These are phyloP conservation scores for Gyrodon lividus DNA, from an alignment of 768 basidiomycete genomes.

Conservation along the genomic window DNA sequence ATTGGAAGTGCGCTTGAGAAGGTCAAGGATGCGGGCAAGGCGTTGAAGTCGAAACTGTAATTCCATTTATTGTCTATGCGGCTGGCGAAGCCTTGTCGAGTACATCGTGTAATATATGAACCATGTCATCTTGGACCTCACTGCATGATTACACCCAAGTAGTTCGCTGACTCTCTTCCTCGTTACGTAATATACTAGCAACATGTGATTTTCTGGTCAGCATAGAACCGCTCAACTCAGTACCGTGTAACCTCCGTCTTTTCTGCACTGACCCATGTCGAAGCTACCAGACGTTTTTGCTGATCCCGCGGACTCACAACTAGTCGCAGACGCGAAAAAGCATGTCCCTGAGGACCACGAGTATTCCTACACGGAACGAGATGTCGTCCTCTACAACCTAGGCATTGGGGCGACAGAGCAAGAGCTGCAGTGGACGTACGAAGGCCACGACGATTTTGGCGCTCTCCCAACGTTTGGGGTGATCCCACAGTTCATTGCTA, in stretches of 20 bases:
- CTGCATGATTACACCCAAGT: too few relatives aligned
- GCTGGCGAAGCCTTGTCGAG: too few relatives aligned
- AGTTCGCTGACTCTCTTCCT: too few relatives aligned
- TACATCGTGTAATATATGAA: too few relatives aligned
- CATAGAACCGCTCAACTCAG: too few relatives aligned
- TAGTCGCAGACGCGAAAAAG: slow-evolving; percentile 83
- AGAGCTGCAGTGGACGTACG: slow-evolving; percentile 90
- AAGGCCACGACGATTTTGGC: slow-evolving; percentile 82
- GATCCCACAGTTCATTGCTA: slow-evolving; percentile 84
- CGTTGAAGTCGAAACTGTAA: slow-evolving; percentile 54
- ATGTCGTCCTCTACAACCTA: slow-evolving; percentile 93
- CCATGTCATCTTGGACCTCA: too few relatives aligned
- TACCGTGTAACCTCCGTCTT: not conserved
- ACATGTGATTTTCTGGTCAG: too few relatives aligned
- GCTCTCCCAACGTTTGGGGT: slow-evolving; percentile 95
- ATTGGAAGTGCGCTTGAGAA: slow-evolving; percentile 48
- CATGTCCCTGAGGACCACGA: slow-evolving; percentile 49
- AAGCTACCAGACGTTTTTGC: slow-evolving; percentile 52
- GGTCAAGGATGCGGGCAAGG: slow-evolving; percentile 41
- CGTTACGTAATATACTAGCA: too few relatives aligned
- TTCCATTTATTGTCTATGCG: not conserved
- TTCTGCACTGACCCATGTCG: slow-evolving; percentile 25
- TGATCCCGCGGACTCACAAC: slow-evolving; percentile 78
- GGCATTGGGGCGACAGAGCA: slow-evolving; percentile 92
- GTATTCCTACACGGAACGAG: slow-evolving; percentile 81